These are phyloP conservation scores for Urochloa ruziziensis DNA, from an alignment of 176 grass and related monocot species.

Conservation along the genomic window DNA sequence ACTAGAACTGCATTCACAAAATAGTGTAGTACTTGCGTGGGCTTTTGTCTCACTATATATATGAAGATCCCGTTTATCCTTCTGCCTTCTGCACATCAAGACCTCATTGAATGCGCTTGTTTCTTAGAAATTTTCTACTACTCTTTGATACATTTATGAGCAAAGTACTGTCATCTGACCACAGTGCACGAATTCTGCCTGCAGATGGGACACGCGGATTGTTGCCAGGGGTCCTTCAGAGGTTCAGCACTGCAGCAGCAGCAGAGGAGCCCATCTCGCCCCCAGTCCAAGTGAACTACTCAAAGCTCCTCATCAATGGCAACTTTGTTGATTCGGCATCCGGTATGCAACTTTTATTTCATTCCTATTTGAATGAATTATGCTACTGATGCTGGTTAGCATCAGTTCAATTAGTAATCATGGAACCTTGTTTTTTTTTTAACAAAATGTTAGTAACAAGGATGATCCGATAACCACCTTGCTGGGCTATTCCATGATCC, in stretches of 20 bases:
- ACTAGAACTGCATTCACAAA: too few relatives aligned
- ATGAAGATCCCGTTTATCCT: background rate
- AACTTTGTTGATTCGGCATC: constrained; percentile 86
- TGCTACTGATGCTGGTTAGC: background rate
- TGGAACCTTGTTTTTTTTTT: background rate
- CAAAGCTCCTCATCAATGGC: constrained; percentile 87
- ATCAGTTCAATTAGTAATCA: background rate
- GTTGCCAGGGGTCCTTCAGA: constrained; percentile 56
- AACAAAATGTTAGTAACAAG: background rate
- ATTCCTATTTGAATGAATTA: background rate
- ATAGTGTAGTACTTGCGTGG: background rate
- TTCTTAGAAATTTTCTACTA: background rate
- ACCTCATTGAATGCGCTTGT: background rate
- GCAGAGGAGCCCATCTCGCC: constrained; percentile 76
- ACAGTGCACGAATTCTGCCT: constrained; percentile 8
- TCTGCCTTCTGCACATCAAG: background rate
- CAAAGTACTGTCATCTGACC: background rate
- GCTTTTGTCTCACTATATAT: background rate
- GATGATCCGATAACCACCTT: background rate
- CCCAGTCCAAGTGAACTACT: constrained; percentile 67
- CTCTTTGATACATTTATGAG: background rate
- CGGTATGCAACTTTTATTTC: constrained; percentile 29
- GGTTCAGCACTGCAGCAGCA: constrained; percentile 71
- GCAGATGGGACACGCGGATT: constrained; percentile 52
- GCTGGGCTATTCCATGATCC: background rate